Evolutionary conservation across 2,329 filamentous ascomycete genomes (phyloP).

Genomic region (Penicillium freii): DNA sequence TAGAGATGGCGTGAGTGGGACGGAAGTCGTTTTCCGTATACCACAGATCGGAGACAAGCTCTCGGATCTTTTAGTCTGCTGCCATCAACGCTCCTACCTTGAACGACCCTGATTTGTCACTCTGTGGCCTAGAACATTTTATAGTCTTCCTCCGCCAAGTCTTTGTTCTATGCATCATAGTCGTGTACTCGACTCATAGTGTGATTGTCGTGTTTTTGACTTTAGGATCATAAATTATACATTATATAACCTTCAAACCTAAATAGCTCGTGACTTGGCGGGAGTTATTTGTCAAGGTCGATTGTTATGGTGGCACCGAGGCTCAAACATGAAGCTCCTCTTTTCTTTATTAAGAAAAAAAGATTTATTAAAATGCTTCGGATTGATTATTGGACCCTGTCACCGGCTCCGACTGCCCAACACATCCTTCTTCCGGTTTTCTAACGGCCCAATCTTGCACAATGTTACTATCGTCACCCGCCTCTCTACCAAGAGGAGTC

Average conservation of each 20-base stretch:
- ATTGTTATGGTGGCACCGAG: constrained; percentile 7
- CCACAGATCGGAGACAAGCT: constrained; percentile 10
- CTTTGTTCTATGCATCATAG: not conserved
- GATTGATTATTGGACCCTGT: constrained; percentile 9
- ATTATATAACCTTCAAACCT: not conserved
- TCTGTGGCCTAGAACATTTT: constrained; percentile 3
- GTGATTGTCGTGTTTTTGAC: not conserved
- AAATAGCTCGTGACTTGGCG: not conserved
- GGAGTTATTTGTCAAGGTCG: not conserved
- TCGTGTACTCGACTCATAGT: not conserved
- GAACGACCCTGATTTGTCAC: constrained; percentile 15
- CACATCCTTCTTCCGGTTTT: constrained; percentile 7
- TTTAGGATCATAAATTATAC: not conserved
- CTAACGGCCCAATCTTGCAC: constrained; percentile 6
- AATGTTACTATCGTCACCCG: constrained; percentile 16
- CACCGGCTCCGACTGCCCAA: constrained; percentile 12
- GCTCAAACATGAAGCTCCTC: constrained; percentile 8
- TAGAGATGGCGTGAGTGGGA: constrained; percentile 3
- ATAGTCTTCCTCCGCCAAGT: not conserved
- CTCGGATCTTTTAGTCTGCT: constrained; percentile 9
- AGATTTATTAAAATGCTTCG: not conserved
- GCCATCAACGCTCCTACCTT: constrained; percentile 14
- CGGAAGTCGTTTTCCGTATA: not conserved
- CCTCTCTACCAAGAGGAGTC: not conserved
- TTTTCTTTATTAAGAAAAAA: not conserved